Percentiles rank a stretch among this genome's conserved stretches.
Conservation (phyloP, 1,284 basidiomycete genomes). For the Trametes versicolor region DNA sequence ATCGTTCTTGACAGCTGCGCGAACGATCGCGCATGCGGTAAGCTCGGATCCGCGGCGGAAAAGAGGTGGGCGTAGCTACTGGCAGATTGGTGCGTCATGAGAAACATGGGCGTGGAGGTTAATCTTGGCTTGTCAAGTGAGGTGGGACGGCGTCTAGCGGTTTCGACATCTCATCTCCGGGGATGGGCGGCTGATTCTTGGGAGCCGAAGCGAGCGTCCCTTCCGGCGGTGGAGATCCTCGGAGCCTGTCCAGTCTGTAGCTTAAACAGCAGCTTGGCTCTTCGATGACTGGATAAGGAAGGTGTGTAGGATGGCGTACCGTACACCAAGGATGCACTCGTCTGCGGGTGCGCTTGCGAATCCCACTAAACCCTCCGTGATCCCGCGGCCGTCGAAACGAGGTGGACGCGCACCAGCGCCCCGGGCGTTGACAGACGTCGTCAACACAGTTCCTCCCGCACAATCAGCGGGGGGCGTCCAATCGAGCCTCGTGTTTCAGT, state of each 20-base stretch:
- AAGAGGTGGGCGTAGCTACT: conserved; percentile 1
- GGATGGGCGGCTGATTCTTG: not conserved
- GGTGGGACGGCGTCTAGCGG: not conserved
- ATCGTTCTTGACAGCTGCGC: not conserved
- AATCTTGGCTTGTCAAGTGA: conserved; percentile 12
- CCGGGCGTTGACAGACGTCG: conserved; percentile 1
- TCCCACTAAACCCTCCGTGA: not conserved
- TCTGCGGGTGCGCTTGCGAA: not conserved
- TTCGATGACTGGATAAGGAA: not conserved
- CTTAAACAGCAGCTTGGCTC: not conserved
- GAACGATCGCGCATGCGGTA: not conserved
- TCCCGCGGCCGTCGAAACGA: not conserved
- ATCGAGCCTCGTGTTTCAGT: conserved; percentile 9
- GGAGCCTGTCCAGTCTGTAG: not conserved
- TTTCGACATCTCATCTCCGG: conserved; percentile 13
- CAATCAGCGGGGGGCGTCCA: conserved; percentile 14
- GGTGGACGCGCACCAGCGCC: not conserved
- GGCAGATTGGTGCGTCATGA: not conserved
- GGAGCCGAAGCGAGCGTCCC: not conserved
- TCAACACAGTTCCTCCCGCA: conserved; percentile 5
- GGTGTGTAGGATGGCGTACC: not conserved
- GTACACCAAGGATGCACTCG: not conserved
- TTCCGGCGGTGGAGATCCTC: not conserved
- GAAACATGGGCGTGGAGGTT: not conserved
- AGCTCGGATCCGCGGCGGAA: conserved; percentile 9